These are phyloP conservation scores for thale cress (Arabidopsis thaliana) DNA, from an alignment of 345 rosid genomes.

Conservation along the genomic window DNA sequence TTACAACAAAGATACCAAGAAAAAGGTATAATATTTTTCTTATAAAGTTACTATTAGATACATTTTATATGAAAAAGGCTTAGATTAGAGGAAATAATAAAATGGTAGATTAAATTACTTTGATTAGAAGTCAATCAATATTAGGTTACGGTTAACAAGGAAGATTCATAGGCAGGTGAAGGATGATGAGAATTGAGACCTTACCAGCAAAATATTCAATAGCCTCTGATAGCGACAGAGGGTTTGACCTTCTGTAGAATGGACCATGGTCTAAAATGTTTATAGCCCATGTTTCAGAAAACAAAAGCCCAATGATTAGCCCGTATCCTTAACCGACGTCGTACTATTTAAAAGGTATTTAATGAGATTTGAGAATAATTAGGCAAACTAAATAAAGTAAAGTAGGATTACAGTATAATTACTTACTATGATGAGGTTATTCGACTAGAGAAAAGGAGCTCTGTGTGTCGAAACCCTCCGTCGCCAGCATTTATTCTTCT, in stretches of 20 bases:
- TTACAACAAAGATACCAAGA: background rate
- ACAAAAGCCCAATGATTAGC: slow-evolving; percentile 10
- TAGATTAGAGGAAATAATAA: background rate
- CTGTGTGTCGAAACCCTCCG: slow-evolving; percentile 32
- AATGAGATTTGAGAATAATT: background rate
- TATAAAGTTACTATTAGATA: too few species aligned
- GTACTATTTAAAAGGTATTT: background rate
- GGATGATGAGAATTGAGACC: slow-evolving; percentile 21
- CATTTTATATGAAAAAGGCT: too few species aligned
- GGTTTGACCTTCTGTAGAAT: background rate
- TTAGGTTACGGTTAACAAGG: slow-evolving; percentile 21
- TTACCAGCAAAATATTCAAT: background rate
- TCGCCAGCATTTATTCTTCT: slow-evolving; percentile 25
- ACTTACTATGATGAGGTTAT: too few species aligned
- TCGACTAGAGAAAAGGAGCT: too few species aligned
- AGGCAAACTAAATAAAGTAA: slow-evolving; percentile 11
- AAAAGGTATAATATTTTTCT: too few species aligned
- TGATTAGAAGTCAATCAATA: slow-evolving; percentile 42
- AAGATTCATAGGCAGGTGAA: slow-evolving; percentile 40
- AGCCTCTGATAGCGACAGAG: background rate
- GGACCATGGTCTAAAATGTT: slow-evolving; percentile 8
- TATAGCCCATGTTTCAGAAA: background rate
- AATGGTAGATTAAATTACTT: slow-evolving; percentile 16
- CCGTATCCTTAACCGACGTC: background rate
- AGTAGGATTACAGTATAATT: background rate